A percentile compares a stretch with the other conserved stretches of the same genome.
Evolutionary conservation across 2,329 filamentous ascomycete genomes (phyloP).

Genomic region (Colletotrichum zoysiae): DNA sequence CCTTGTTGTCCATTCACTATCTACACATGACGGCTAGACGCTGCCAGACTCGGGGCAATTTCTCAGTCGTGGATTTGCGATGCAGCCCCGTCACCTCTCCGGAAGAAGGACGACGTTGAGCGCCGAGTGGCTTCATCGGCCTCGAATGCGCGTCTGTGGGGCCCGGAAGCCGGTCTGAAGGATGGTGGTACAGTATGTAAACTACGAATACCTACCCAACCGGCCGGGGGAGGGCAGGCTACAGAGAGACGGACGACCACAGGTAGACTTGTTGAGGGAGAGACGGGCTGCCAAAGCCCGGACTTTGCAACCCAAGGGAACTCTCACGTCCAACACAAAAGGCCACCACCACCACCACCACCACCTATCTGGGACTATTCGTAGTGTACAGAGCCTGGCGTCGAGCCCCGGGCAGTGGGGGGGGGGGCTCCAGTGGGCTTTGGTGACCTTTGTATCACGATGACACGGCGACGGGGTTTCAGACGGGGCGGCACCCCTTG

Average conservation of each 20-base stretch:
- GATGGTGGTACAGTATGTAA: not conserved
- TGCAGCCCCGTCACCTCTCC: not conserved
- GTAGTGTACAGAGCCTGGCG: not conserved
- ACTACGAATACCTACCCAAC: not conserved
- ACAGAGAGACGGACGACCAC: not conserved
- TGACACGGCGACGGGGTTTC: conserved; percentile 40
- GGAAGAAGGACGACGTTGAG: not conserved
- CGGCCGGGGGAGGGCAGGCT: not conserved
- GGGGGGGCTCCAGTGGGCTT: not conserved
- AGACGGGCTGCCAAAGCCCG: not conserved
- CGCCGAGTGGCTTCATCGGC: not conserved
- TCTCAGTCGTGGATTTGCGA: not conserved
- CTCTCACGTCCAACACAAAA: not conserved
- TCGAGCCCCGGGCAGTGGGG: no score
- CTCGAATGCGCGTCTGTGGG: not conserved
- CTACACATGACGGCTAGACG: not conserved
- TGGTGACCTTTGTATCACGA: conserved; percentile 23
- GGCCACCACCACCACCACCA: no score
- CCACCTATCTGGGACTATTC: not conserved
- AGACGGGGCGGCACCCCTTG: conserved; percentile 29
- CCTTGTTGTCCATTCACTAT: no score
- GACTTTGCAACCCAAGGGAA: no score
- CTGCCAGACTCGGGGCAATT: no score
- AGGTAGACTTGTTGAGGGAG: not conserved
- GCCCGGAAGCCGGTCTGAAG: not conserved